phyloP scores from a whole-genome alignment of 306 rosid species.

The Prunus dulcis region DNA sequence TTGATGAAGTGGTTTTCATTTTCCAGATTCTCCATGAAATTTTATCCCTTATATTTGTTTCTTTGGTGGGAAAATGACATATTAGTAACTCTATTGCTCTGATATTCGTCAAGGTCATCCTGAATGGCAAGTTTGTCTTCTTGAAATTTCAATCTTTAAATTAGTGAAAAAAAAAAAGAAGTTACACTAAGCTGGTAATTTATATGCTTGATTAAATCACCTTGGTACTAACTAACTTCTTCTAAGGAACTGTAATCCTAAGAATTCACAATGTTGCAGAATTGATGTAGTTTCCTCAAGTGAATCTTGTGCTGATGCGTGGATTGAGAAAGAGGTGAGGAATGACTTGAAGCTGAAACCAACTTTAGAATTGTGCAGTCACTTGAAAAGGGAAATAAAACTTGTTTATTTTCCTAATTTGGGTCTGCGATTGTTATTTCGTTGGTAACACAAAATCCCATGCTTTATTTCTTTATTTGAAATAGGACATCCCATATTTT shows the following conservation, averaged over 20 bases:
- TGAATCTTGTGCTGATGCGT: constrained; percentile 83
- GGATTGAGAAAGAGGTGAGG: constrained; percentile 95
- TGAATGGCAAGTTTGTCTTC: neutral
- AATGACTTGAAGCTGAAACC: constrained; percentile 17
- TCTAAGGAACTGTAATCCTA: constrained; percentile 13
- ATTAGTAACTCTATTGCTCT: neutral
- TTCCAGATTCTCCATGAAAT: neutral
- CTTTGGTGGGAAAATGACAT: neutral
- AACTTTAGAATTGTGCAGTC: neutral
- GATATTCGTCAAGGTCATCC: neutral
- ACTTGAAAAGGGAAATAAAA: neutral
- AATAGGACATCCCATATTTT: neutral
- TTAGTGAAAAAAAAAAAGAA: neutral
- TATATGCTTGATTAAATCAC: neutral
- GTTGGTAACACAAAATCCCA: neutral
- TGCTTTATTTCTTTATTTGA: neutral
- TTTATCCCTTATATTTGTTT: neutral
- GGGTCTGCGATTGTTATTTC: neutral
- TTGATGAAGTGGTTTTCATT: neutral
- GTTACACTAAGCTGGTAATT: neutral
- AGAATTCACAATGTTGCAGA: constrained; percentile 52
- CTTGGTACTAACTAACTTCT: constrained; percentile 9
- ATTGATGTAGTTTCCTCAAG: constrained; percentile 68
- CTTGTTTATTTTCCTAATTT: neutral
- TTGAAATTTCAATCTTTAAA: neutral